Evolutionary conservation across 805 yeast species (phyloP), one percentile per base, ranked within the genome.

Genomic region (Candida parachauliodes): DNA sequence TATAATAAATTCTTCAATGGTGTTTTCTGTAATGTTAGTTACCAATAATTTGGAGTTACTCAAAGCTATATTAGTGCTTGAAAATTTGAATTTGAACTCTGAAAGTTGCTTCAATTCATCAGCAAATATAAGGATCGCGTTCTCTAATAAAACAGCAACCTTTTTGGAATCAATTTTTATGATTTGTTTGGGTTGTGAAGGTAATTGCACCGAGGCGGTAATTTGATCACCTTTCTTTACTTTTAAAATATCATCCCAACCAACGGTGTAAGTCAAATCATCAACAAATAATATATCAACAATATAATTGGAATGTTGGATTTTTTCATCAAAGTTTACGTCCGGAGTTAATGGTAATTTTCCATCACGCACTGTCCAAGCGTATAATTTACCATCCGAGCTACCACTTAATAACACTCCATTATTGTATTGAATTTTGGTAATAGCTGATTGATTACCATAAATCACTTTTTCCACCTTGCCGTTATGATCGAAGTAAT

Each of bases 191-290:
- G 74, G 72, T 47, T 68, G 74, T 12, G 51, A 50, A 1, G 47
- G 26, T 18, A 49, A 37, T 35, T 59, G 47, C 9, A 35, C 42
- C 6, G 47, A 34, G 2, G 50, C 23, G 8, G 35, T 22, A 12
- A 36, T 38, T 28, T 51, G 40, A 3, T 36, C 37, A 10, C 41
- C 48, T n/a, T 43, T 43, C 68, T 70, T 62, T 11, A 54, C 29
- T 51, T 74, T 76, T 32, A 88, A 50, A 10, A 76, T 76, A 53
- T 87, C 95, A 60, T 91, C 98, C 98, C 98, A 93, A 3, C 89
- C 94, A 15, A 78, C 68, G n/a, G 88, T 70, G 14, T 77, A 50
- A 5, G 61, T 37, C 1, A 57, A 51, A 1, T 54, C 57, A 9
- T 53, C 51, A 48, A 51, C 18, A 48, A 25, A 37, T 12, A 58